Base-by-base conservation (phyloP, 768 basidiomycete species). In the Trametes meyenii region DNA sequence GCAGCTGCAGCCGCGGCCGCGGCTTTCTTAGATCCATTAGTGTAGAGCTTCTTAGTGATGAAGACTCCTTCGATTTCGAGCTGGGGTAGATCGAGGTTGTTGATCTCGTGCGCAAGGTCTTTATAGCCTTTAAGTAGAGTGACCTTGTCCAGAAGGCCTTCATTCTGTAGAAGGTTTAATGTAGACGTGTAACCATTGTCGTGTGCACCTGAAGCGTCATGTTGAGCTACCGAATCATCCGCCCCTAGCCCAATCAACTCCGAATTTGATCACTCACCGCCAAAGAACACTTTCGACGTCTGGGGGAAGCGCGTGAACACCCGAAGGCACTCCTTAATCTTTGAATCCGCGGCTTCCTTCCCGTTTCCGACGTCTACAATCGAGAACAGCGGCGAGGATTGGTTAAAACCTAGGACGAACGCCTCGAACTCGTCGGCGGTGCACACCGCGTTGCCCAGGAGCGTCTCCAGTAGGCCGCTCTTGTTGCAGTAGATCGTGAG, bases 251-350 rank as follows among this genome's bases (percentile, higher is more conserved):
- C 23, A 50, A 11, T 4, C 16, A 1, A 19, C 16, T 14, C 7
- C 10, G 29, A 33, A 33, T 33, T 8, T n/a, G n/a, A n/a, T 8
- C 8, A 50, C 66, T 38, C 50, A 52, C 60, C 73, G 19, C 76
- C 79, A 44, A 80, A 78, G 70, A 78, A 78, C 14, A 80, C 73
- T 51, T 70, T 72, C 1, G 69, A 65, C 11, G 72, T 77, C 58
- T 79, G 79, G 4, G 77, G 77, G 64, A 71, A 67, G 50, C 80
- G 82, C 46, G 85, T 83, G 66, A 85, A 85, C 61, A 85, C 83
- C 65, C 85, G 82, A 35, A 89, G 77, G 66, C 81, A 81, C 62
- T 81, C 73, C 72, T 78, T 74, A 63, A 78, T 71, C 77, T 74
- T 82, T 42, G 73, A 69, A 63, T 78, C 76, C 6, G 78, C 78